Base-by-base conservation (phyloP, 1,284 basidiomycete species). In the Phellopilus nigrolimitatus region DNA sequence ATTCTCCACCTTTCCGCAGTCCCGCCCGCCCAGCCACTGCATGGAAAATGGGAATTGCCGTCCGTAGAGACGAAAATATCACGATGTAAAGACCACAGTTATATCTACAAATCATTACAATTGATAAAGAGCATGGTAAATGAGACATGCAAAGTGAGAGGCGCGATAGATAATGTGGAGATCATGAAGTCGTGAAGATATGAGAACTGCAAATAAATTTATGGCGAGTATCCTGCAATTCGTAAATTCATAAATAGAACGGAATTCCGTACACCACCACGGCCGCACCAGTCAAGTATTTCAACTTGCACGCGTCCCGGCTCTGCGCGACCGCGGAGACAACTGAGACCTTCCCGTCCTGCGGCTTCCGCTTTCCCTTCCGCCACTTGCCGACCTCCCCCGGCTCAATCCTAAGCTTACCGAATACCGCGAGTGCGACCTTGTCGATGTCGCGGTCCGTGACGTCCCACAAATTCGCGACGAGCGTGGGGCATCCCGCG, bases 401-500 rank as follows among this genome's bases (percentile, higher is more conserved):
- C 0, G 70, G 64, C 0, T 71, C 78, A 42, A 97, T 71, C 2
- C 74, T 71, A 6, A 97, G 68, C 54, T 81, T 78, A 56, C 86
- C 82, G 61, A 97, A 87, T 5, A 97, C 92, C 0, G 82, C 73
- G 58, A 88, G 83, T 5, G 93, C 88, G 56, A 97, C 82, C 58
- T 89, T 88, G 71, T 99, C 95, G 57, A 98, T 94, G 65, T 99
- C 95, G 44, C 88, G 81, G 71, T 99, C 95, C 0, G 97, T 99
- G 21, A 98, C 95, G 65, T 99, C 95, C 95, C 97, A 99, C 13
- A 99, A 71, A 63, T 95, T 97, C 0, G 90, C 97, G 10, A 97
- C 82, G 41, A 99, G 75, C 1, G 91, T 88, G 4, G 97, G 95
- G 57, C 92, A 94, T 59, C 95, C 95, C 33, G 88, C 93, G n/a